These are phyloP conservation scores for Paramecium biaurelia DNA, from an alignment of 73 alveolate genomes.

Conservation along the genomic window DNA sequence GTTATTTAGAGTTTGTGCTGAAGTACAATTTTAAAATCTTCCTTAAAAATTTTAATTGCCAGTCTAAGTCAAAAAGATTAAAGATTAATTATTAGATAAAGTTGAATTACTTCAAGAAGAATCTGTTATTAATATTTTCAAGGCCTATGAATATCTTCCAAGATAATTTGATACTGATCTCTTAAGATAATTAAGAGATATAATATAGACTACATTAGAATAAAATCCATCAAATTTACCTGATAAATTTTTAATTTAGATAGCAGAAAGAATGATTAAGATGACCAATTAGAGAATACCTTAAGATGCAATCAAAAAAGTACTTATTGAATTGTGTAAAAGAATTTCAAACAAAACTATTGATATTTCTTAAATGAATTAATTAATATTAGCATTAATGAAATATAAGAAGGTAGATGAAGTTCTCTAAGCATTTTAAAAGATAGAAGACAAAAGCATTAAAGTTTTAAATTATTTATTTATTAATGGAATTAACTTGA, in stretches of 20 bases:
- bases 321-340: background rate
- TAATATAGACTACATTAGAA: background rate
- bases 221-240: background rate
- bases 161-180: background rate
- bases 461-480: background rate
- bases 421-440: background rate
- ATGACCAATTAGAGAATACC: background rate
- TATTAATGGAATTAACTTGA: background rate
- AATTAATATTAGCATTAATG: background rate
- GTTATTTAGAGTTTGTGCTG: background rate
- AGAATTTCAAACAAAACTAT: background rate
- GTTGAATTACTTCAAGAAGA: background rate
- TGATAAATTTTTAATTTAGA: background rate
- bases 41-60: background rate
- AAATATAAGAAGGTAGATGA: background rate
- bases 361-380: background rate
- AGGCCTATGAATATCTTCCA: background rate
- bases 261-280: background rate
- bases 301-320: background rate
- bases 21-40: constrained; percentile 9
- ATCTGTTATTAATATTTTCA: background rate
- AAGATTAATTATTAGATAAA: background rate
- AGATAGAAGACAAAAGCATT: background rate
- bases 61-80: background rate
- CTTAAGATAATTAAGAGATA: background rate